Evolutionary conservation across 176 grass and related monocot genomes (phyloP).

Genomic region (Thinopyrum elongatum): DNA sequence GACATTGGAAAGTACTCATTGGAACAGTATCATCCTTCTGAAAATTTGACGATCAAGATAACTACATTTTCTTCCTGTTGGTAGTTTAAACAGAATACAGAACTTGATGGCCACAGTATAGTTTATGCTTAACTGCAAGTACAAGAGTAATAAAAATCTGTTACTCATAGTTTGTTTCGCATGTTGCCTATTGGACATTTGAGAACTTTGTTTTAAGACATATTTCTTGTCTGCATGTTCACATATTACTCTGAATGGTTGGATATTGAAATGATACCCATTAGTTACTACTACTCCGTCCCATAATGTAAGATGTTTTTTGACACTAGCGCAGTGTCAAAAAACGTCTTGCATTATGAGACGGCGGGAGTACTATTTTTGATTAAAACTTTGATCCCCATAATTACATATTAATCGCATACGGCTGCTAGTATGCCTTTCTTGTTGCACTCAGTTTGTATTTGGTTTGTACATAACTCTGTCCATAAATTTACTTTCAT

Average conservation of each 20-base stretch:
- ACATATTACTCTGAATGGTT: slow-evolving; percentile 5
- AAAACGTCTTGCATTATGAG: too few species aligned
- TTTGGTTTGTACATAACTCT: not conserved
- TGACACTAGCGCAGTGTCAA: too few species aligned
- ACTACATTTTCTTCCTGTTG: not conserved
- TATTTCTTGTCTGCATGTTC: not conserved
- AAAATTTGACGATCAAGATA: not conserved
- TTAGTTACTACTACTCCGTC: not conserved
- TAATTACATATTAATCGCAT: not conserved
- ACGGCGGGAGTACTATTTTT: not conserved
- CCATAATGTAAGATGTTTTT: too few species aligned
- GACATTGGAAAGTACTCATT: not conserved
- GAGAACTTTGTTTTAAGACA: not conserved
- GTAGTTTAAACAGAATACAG: not conserved
- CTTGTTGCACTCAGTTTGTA: not conserved
- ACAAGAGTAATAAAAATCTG: not conserved
- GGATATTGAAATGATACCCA: not conserved
- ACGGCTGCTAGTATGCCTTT: not conserved
- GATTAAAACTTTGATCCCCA: not conserved
- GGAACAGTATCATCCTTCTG: not conserved
- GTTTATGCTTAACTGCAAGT: slow-evolving; percentile 2
- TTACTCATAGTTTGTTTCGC: not conserved
- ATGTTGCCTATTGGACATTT: not conserved
- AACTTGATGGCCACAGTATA: not conserved
- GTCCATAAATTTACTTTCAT: not conserved